Evolutionary conservation across 73 alveolate genomes (phyloP).

Genomic region (Tetrahymena thermophila): DNA sequence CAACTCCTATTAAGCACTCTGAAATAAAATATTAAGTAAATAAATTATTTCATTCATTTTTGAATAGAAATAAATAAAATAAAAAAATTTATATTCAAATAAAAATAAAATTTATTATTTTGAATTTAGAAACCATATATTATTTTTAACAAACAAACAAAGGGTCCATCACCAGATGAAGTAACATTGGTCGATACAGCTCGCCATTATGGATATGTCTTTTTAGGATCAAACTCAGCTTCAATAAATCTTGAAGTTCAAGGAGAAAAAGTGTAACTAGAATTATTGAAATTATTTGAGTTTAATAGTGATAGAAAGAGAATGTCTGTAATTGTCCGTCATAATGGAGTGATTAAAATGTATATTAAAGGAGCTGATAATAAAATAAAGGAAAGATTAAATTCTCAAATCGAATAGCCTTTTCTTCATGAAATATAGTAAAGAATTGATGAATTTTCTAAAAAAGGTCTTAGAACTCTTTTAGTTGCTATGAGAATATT

Average conservation of each 20-base stretch:
- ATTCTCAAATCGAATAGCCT: conserved; percentile 4
- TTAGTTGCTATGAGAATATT: conserved; percentile 73
- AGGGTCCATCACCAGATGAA: conserved; percentile 61
- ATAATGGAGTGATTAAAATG: conserved; percentile 14
- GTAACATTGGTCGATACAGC: conserved; percentile 53
- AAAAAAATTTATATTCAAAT: too few species aligned
- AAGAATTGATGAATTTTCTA: conserved; percentile 67
- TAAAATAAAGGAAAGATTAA: conserved; percentile 40
- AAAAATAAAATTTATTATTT: too few species aligned
- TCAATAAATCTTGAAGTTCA: conserved; percentile 23
- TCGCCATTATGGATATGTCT: conserved; percentile 19
- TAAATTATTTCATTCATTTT: background rate
- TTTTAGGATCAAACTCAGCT: conserved; percentile 3
- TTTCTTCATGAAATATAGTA: conserved; percentile 69
- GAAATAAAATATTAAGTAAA: background rate
- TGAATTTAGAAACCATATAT: background rate
- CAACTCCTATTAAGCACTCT: background rate
- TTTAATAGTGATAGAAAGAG: conserved; percentile 92
- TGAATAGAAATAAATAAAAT: too few species aligned
- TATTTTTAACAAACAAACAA: background rate
- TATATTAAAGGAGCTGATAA: conserved; percentile 73
- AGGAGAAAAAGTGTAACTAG: conserved; percentile 8
- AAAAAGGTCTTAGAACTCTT: conserved; percentile 80
- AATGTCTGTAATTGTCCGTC: conserved; percentile 80
- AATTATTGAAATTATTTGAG: conserved; percentile 66